Evolutionary conservation across 345 rosid species (phyloP), one percentile per base, ranked within the genome.

Genomic region (Turnera subulata): DNA sequence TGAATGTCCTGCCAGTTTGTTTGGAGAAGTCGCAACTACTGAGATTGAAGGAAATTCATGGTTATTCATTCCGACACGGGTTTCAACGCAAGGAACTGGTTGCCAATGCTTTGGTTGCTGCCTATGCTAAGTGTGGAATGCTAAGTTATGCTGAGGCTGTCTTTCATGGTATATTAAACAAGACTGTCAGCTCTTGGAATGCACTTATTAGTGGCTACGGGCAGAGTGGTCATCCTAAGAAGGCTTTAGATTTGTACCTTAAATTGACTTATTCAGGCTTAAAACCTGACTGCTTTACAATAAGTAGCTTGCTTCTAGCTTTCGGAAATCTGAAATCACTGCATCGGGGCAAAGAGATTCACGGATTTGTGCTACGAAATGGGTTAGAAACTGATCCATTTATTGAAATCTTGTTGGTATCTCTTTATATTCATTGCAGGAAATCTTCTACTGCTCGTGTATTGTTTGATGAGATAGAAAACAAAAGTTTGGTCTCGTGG

Each of bases 101-200:
- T 56, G 82, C 78, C 20, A 86, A 86, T 71, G 82, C 77, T 53
- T 67, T 81, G 51, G 65, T 83, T 46, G 69, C 82, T 47, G 72
- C 89, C 55, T 83, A 86, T 71, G 80, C 85, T 23, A 81, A 80
- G 61, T 86, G 80, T 45, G 72, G 62, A 16, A 53, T 35, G 37
- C 57, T 50, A 22, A 57, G 59, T 60, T 78, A 50, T 67, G 77
- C 80, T 43, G 72, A 79, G 60, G 59, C 39, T 61, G 66, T 78
- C 42, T 83, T 80, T 66, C 11, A 46, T 54, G 58, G 68, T 16
- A 76, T 83, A 58, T 51, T 55, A 37, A 58, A 8, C 11, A 83
- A 74, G 74, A 81, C 75, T 2, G 81, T 78, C 29, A 83, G 61
- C 68, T 79, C 90, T 58, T 86, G 88, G 90, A 86, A 86, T 78